These are phyloP conservation scores for Kitagawia praeruptora DNA, from an alignment of 129 eudicot species.

Conservation along the genomic window DNA sequence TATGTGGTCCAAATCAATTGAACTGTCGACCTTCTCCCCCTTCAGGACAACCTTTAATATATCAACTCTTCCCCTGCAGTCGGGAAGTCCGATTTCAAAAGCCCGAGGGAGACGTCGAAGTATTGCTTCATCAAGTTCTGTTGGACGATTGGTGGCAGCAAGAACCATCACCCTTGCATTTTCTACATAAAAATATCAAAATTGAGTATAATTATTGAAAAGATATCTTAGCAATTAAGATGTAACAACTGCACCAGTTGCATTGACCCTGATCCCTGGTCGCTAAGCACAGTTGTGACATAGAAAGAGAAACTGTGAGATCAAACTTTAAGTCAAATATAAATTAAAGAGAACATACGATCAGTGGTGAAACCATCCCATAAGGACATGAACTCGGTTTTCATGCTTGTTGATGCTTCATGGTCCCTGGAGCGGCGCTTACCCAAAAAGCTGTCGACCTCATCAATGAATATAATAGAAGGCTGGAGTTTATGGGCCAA, in stretches of 20 bases:
- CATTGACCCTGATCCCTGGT: too few species aligned
- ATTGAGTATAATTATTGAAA: background rate
- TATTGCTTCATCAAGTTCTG: constrained; percentile 65
- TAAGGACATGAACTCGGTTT: constrained; percentile 62
- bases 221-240: background rate
- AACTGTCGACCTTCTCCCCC: constrained; percentile 39
- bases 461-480: constrained; percentile 58
- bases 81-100: constrained; percentile 56
- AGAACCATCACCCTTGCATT: constrained; percentile 62
- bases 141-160: constrained; percentile 65
- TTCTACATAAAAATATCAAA: constrained; percentile 17
- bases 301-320: too few species aligned
- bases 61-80: constrained; percentile 37
- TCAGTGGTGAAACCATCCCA: constrained; percentile 71
- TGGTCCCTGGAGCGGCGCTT: constrained; percentile 49
- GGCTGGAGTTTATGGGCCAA: constrained; percentile 61
- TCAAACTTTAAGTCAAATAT: too few species aligned
- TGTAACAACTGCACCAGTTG: background rate
- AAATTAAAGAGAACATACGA: constrained; percentile 26
- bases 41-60: constrained; percentile 45
- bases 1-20: constrained; percentile 36
- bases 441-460: constrained; percentile 65
- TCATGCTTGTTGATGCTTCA: constrained; percentile 51
- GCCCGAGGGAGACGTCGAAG: constrained; percentile 48
- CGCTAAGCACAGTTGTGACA: too few species aligned